Conservation (phyloP, 2,329 filamentous ascomycete species). For the Trichoderma sp. region DNA sequence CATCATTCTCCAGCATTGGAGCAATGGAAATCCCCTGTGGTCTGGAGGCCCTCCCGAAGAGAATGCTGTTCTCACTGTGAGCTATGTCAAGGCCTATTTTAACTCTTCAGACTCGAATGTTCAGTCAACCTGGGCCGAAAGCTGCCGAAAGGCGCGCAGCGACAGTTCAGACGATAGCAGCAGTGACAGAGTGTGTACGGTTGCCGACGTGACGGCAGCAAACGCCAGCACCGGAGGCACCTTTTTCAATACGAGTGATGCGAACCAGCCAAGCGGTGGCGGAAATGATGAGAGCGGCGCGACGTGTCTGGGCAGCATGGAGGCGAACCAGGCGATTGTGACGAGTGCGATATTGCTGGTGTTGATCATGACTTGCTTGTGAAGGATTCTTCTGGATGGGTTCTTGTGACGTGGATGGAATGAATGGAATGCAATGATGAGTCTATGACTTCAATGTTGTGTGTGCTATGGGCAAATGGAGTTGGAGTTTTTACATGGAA, state of each 20-base stretch:
- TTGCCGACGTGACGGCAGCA: conserved; percentile 27
- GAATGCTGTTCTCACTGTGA: conserved; percentile 65
- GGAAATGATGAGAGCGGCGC: conserved; percentile 4
- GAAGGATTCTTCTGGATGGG: not conserved
- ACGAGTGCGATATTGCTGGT: not conserved
- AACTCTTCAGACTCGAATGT: conserved; percentile 58
- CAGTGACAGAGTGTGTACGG: conserved; percentile 28
- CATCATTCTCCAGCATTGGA: conserved; percentile 74
- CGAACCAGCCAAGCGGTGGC: not conserved
- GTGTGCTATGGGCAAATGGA: not conserved
- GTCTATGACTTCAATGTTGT: not conserved
- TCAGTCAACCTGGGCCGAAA: conserved; percentile 19
- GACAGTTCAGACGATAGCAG: not conserved
- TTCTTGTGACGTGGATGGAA: not conserved
- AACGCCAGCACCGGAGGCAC: conserved; percentile 30
- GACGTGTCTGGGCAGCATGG: not conserved
- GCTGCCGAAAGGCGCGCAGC: conserved; percentile 22
- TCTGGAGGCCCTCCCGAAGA: conserved; percentile 66
- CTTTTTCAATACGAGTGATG: conserved; percentile 24
- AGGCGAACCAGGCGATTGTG: not conserved
- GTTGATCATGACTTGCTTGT: conserved; percentile 1
- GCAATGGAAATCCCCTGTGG: conserved; percentile 72
- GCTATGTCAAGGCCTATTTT: conserved; percentile 78
- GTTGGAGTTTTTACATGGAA: not conserved
- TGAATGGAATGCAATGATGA: conserved; percentile 1